Evolutionary conservation across 192 early-diverging fungal species (phyloP).

Genomic region (Backusella morwellensis): DNA sequence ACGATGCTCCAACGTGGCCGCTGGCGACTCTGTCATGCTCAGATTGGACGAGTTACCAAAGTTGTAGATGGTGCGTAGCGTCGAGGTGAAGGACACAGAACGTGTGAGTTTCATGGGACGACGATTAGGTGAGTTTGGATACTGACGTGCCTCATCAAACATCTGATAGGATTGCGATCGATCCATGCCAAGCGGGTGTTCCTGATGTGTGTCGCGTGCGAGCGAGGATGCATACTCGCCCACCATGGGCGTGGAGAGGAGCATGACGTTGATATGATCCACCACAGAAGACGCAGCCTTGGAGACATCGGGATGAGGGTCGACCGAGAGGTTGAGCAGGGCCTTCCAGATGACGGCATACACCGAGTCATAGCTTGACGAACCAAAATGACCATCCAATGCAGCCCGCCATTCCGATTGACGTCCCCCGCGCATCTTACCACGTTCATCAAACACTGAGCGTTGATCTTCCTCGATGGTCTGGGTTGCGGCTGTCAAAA

Average conservation of each 20-base stretch:
- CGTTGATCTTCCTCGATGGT: slow-evolving; percentile 37
- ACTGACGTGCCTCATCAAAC: not conserved
- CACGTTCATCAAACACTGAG: slow-evolving; percentile 19
- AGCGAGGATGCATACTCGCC: slow-evolving; percentile 31
- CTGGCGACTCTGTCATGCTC: not conserved
- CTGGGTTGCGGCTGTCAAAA: slow-evolving; percentile 65
- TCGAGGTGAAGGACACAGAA: slow-evolving; percentile 36
- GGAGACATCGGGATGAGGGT: slow-evolving; percentile 80
- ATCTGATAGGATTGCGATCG: slow-evolving; percentile 24
- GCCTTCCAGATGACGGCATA: slow-evolving; percentile 79
- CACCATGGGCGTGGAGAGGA: slow-evolving; percentile 33
- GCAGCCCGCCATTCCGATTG: slow-evolving; percentile 16
- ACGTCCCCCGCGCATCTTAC: slow-evolving; percentile 15
- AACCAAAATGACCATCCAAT: slow-evolving; percentile 23
- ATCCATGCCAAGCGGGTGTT: not conserved
- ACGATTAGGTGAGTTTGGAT: not conserved
- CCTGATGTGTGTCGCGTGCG: slow-evolving; percentile 10
- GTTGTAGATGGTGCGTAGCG: slow-evolving; percentile 35
- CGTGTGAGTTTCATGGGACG: slow-evolving; percentile 36
- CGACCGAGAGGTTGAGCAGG: slow-evolving; percentile 75
- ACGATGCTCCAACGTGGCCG: not conserved
- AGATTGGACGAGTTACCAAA: slow-evolving; percentile 22
- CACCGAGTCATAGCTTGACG: slow-evolving; percentile 49
- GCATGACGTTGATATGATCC: slow-evolving; percentile 61
- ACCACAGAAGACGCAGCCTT: slow-evolving; percentile 66